phyloP scores from a whole-genome alignment of 2,329 filamentous ascomycete species.

The Ampelomyces quisqualis region DNA sequence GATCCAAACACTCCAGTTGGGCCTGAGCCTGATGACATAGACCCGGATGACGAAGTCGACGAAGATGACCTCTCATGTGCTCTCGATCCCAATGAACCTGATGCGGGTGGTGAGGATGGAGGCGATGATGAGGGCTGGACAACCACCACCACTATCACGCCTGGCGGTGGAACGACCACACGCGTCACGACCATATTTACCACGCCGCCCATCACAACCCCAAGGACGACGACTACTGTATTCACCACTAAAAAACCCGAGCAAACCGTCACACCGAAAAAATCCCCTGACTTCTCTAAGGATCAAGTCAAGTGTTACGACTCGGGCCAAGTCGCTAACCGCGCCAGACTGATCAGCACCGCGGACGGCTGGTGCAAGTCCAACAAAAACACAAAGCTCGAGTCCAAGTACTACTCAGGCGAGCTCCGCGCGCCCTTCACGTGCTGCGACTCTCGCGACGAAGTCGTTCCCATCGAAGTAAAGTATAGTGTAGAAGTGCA shows the following conservation, averaged over 20 bases:
- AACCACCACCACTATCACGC: background rate
- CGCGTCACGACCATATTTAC: background rate
- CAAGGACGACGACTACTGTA: background rate
- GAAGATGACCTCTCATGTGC: slow-evolving; percentile 1
- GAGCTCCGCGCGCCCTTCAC: background rate
- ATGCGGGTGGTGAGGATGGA: background rate
- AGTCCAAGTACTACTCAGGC: slow-evolving; percentile 1
- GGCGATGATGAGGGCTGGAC: background rate
- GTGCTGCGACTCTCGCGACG: background rate
- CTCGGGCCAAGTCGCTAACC: background rate
- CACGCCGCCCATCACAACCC: background rate
- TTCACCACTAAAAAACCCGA: background rate
- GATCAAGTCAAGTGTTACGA: slow-evolving; percentile 9
- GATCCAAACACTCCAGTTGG: background rate
- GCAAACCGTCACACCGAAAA: background rate
- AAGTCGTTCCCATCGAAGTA: slow-evolving; percentile 2
- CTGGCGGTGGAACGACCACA: background rate
- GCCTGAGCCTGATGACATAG: background rate
- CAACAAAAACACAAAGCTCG: background rate
- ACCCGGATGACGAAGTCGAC: slow-evolving; percentile 1
- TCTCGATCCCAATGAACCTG: background rate
- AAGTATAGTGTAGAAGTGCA: background rate
- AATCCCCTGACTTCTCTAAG: slow-evolving; percentile 5
- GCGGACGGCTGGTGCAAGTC: background rate
- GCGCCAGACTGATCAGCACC: background rate